phyloP scores from a whole-genome alignment of 2,329 filamentous ascomycete species.

The Gaeumannomyces tritici region DNA sequence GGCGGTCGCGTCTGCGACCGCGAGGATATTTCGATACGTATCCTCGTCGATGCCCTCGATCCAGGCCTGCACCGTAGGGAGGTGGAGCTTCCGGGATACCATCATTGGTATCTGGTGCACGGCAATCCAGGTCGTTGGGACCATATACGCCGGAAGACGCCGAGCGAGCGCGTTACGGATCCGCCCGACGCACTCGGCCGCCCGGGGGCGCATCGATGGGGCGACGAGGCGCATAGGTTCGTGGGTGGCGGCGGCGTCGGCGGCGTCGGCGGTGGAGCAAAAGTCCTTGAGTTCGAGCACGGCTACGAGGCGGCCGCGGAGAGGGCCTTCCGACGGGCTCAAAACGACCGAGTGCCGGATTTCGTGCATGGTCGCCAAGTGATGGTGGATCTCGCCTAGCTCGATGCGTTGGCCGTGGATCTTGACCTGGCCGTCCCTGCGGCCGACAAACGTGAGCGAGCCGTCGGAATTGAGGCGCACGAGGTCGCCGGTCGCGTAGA shows the following conservation, averaged over 20 bases:
- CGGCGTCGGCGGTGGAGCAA: too few relatives aligned
- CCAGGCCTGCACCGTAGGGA: not conserved
- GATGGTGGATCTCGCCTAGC: not conserved
- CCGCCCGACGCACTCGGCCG: not conserved
- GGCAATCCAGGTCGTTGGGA: not conserved
- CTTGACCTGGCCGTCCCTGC: constrained; percentile 1
- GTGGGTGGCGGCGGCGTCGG: too few relatives aligned
- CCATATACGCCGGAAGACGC: not conserved
- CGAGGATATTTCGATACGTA: not conserved
- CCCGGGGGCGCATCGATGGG: not conserved
- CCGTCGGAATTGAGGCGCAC: not conserved
- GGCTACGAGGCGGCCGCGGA: not conserved
- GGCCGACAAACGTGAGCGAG: not conserved
- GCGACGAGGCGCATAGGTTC: not conserved
- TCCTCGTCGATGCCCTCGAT: not conserved
- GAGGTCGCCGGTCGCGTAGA: constrained; percentile 3
- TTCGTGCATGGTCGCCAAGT: not conserved
- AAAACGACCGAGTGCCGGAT: not conserved
- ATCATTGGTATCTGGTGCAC: not conserved
- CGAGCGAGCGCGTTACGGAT: not conserved
- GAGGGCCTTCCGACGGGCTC: not conserved
- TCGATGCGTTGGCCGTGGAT: constrained; percentile 2
- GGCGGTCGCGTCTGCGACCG: too few relatives aligned
- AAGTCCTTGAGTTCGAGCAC: too few relatives aligned
- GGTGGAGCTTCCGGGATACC: not conserved